Conservation (phyloP, 2,329 filamentous ascomycete genomes). For the Sarocladium brachiariae region DNA sequence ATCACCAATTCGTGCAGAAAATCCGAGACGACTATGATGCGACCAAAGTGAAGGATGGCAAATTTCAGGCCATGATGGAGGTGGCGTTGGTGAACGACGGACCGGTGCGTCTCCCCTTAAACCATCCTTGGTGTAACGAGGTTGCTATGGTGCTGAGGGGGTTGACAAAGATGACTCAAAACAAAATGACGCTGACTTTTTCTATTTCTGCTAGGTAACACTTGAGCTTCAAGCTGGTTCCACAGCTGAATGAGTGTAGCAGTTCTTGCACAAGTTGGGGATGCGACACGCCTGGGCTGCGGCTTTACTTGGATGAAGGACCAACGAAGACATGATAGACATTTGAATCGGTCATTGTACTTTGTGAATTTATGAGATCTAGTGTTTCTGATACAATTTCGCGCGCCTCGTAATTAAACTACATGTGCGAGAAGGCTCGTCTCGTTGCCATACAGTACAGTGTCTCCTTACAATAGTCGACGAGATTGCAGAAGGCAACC, state of each 20-base stretch:
- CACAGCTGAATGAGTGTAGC: neutral
- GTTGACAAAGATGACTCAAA: neutral
- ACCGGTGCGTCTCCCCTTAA: slow-evolving; percentile 40
- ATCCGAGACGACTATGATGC: slow-evolving; percentile 64
- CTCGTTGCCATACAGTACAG: too few species aligned
- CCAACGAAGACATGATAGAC: too few species aligned
- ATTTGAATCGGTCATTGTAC: too few species aligned
- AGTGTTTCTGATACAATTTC: too few species aligned
- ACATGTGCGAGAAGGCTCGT: too few species aligned
- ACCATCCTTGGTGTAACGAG: neutral
- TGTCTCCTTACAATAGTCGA: neutral
- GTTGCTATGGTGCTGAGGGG: neutral
- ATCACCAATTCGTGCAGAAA: slow-evolving; percentile 74
- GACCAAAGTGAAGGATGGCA: slow-evolving; percentile 84
- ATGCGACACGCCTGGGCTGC: too few species aligned
- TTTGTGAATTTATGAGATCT: too few species aligned
- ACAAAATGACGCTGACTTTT: neutral
- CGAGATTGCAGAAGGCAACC: neutral
- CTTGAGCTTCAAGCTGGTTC: slow-evolving; percentile 12
- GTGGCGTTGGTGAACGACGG: slow-evolving; percentile 87
- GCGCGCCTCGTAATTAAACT: too few species aligned
- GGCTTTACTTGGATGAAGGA: too few species aligned
- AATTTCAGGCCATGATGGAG: slow-evolving; percentile 99
- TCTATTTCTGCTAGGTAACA: slow-evolving; percentile 10
- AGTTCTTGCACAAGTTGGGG: too few species aligned